Conservation (phyloP, 2,329 filamentous ascomycete genomes). For the Colletotrichum sojae region DNA sequence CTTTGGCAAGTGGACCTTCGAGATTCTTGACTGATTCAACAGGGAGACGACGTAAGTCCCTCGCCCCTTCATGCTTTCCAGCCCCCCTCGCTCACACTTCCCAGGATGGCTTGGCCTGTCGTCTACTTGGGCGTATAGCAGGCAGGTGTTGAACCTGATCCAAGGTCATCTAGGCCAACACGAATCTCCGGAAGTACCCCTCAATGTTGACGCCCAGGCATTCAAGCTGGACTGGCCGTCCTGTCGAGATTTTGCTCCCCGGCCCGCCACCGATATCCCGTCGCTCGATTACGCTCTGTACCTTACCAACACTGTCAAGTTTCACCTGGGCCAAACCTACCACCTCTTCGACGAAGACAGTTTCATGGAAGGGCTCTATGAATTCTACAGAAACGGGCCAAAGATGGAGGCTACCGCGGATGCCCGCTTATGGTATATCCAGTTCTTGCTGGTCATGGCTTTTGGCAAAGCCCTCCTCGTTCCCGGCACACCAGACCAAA, state of each 20-base stretch:
- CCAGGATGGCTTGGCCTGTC: slow-evolving; percentile 33
- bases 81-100: neutral
- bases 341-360: slow-evolving; percentile 67
- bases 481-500: slow-evolving; percentile 67
- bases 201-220: slow-evolving; percentile 18
- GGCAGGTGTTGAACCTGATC: slow-evolving; percentile 32
- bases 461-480: slow-evolving; percentile 66
- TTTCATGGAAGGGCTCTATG: slow-evolving; percentile 57
- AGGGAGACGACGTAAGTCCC: slow-evolving; percentile 18
- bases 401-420: slow-evolving; percentile 29
- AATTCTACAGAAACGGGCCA: slow-evolving; percentile 46
- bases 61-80: neutral
- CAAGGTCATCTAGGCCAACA: slow-evolving; percentile 46
- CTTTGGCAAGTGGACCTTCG: slow-evolving; percentile 18
- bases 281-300: slow-evolving; percentile 57
- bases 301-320: slow-evolving; percentile 69
- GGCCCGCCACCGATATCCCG: neutral
- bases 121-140: slow-evolving; percentile 36
- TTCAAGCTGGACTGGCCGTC: slow-evolving; percentile 24
- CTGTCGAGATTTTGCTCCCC: neutral
- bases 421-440: slow-evolving; percentile 62
- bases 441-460: slow-evolving; percentile 67
- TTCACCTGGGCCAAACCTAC: slow-evolving; percentile 67
- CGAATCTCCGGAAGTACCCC: slow-evolving; percentile 29
- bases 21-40: slow-evolving; percentile 27